Evolutionary conservation across 805 yeast species (phyloP).

Genomic region (Ogataea parapolymorpha): DNA sequence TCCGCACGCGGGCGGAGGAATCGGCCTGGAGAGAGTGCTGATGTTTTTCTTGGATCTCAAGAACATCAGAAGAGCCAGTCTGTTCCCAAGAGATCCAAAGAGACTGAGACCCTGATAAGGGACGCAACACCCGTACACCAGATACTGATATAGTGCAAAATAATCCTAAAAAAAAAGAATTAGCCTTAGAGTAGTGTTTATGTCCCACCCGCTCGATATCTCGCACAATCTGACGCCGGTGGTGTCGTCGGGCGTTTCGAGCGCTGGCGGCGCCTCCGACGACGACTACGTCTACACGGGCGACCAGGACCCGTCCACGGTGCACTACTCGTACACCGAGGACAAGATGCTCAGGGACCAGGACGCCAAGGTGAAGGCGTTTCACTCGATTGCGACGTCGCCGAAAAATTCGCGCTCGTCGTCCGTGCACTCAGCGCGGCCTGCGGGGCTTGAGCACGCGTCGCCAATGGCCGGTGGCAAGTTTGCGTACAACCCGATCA

Average conservation of each 20-base stretch:
- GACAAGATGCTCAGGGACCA: conserved; percentile 62
- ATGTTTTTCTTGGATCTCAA: conserved; percentile 97
- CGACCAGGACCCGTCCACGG: conserved; percentile 20
- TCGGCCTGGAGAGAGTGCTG: conserved; percentile 96
- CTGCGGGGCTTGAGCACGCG: conserved; percentile 35
- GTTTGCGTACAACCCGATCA: conserved; percentile 28
- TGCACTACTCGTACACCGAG: conserved; percentile 64
- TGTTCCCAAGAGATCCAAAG: conserved; percentile 98
- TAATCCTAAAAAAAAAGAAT: background rate
- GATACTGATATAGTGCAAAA: background rate
- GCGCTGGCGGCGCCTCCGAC: background rate
- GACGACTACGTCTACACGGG: conserved; percentile 12
- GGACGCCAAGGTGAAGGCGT: conserved; percentile 62
- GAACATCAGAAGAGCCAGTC: conserved; percentile 96
- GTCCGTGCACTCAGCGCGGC: conserved; percentile 26
- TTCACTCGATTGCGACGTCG: conserved; percentile 42
- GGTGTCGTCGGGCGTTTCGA: background rate
- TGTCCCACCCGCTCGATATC: conserved; percentile 5
- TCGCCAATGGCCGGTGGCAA: conserved; percentile 36
- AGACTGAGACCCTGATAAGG: conserved; percentile 73
- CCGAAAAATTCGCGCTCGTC: conserved; percentile 28
- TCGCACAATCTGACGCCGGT: background rate
- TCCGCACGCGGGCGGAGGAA: conserved; percentile 99
- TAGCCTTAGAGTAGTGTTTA: background rate
- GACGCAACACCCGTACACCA: conserved; percentile 4